A percentile compares a stretch with the other conserved stretches of the same genome.
Conservation (phyloP, 495 filamentous ascomycete genomes). For the Talaromyces ruber region DNA sequence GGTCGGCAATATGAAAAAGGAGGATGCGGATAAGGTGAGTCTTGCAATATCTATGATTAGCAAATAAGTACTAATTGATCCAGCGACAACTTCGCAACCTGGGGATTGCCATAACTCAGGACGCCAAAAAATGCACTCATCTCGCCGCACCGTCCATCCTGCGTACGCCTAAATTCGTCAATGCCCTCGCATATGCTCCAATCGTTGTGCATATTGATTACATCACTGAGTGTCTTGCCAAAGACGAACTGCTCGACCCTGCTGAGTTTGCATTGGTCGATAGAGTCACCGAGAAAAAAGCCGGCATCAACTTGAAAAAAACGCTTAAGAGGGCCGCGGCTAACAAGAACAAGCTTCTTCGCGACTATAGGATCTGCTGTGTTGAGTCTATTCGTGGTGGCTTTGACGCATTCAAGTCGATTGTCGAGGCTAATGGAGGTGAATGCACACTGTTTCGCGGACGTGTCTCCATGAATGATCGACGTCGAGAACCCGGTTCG, state of each 20-base stretch:
- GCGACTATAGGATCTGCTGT: constrained; percentile 68
- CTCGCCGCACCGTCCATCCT: constrained; percentile 80
- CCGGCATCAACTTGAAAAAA: constrained; percentile 56
- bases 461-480: constrained; percentile 49
- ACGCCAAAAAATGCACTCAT: constrained; percentile 68
- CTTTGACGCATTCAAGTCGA: constrained; percentile 70
- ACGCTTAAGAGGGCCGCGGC: constrained; percentile 58
- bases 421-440: constrained; percentile 84
- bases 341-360: constrained; percentile 68
- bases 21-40: constrained; percentile 67
- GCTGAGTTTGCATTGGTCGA: constrained; percentile 61
- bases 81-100: constrained; percentile 76
- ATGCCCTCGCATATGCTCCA: constrained; percentile 69
- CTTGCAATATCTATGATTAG: not conserved
- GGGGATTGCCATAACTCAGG: constrained; percentile 71
- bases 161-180: constrained; percentile 88
- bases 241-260: constrained; percentile 50
- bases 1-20: constrained; percentile 56
- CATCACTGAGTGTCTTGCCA: constrained; percentile 61
- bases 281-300: constrained; percentile 56
- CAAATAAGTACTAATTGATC: constrained; percentile 14
- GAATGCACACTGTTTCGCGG: constrained; percentile 70
- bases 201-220: constrained; percentile 68
- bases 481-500: constrained; percentile 20
- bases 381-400: constrained; percentile 70